Base-by-base conservation (phyloP, 2,329 filamentous ascomycete species). In the Meredithiella fracta region DNA sequence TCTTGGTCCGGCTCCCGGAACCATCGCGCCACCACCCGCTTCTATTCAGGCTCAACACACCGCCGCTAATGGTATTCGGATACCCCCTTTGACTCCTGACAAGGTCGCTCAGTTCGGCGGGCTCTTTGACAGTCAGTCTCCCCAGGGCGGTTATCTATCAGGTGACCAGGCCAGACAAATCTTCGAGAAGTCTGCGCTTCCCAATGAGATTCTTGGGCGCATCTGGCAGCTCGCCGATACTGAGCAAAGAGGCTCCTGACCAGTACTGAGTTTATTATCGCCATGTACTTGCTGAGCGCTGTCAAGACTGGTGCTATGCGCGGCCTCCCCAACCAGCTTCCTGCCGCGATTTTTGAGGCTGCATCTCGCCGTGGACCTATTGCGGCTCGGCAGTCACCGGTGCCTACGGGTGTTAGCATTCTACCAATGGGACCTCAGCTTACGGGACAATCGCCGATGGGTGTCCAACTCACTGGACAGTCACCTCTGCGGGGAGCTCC, bases 201-300 rank as follows among this genome's bases (percentile, higher is more conserved):
- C 91, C 3, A 96, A 94, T 66, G 89, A 97, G 63, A 78, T 86
- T 9, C 75, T 98, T 31, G 90, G 90, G n/a, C 82, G 85, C 62
- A 96, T 98, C 71, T 98, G 92, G 92, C 89, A 86, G 63, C 76
- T 98, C 59, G 85, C 90, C 22, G 92, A 98, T 67, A 92, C 88
- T 0, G 90, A 96, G 68, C 89, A 95, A 69, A 82, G 90, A 54
- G 92, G 92, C 53, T 82, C 31, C 75, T 98, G 37, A 85, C 90
- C 58, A 76, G 83, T 63, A 91, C 89, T 14, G 92, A 97, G 64
- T 98, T 98, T 67, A 86, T 95, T 65, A 94, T 98, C 64, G 92
- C 92, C 49, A 98, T 98, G 92, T 92, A 98, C 68, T 74, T 98
- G 59, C 76, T 98, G 60, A 91, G 88, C 14, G 95, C 89, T 11